Conservation (phyloP, 1,284 basidiomycete species). For the Apiotrichum montevideense region DNA sequence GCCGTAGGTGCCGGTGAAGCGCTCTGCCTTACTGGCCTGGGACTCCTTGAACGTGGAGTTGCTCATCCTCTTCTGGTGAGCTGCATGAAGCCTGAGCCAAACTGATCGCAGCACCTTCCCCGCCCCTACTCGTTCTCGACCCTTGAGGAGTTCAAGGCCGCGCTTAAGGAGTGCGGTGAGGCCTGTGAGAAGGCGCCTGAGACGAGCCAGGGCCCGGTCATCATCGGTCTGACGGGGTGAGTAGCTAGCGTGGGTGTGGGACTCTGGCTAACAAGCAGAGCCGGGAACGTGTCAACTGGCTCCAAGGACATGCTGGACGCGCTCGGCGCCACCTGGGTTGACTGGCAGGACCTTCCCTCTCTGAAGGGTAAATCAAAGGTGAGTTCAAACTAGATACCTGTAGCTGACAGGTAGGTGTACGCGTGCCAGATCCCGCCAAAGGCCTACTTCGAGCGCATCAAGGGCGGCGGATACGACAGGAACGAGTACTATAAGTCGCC, state of each 20-base stretch:
- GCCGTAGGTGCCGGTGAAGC: constrained; percentile 79
- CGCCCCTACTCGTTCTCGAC: constrained; percentile 68
- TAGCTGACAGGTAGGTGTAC: constrained; percentile 55
- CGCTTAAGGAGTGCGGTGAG: constrained; percentile 58
- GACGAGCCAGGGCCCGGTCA: constrained; percentile 60
- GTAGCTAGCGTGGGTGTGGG: constrained; percentile 13
- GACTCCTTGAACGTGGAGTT: constrained; percentile 67
- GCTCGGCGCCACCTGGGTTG: constrained; percentile 60
- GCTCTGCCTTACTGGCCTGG: constrained; percentile 67
- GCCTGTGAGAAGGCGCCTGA: constrained; percentile 19
- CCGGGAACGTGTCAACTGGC: constrained; percentile 72
- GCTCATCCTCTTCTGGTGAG: constrained; percentile 74
- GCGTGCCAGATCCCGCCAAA: constrained; percentile 64
- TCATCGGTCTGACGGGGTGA: constrained; percentile 77
- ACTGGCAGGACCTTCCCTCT: constrained; percentile 55
- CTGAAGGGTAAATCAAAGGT: constrained; percentile 55
- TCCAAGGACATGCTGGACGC: constrained; percentile 64
- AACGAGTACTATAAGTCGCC: constrained; percentile 67
- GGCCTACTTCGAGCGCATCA: constrained; percentile 60
- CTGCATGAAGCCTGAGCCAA: background rate
- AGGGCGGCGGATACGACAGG: constrained; percentile 59
- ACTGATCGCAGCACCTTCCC: constrained; percentile 58
- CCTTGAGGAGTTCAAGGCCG: constrained; percentile 55
- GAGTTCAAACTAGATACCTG: constrained; percentile 13
- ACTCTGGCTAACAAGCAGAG: constrained; percentile 47